phyloP scores from a whole-genome alignment of 805 yeast species.

The Ogataea corticis region DNA sequence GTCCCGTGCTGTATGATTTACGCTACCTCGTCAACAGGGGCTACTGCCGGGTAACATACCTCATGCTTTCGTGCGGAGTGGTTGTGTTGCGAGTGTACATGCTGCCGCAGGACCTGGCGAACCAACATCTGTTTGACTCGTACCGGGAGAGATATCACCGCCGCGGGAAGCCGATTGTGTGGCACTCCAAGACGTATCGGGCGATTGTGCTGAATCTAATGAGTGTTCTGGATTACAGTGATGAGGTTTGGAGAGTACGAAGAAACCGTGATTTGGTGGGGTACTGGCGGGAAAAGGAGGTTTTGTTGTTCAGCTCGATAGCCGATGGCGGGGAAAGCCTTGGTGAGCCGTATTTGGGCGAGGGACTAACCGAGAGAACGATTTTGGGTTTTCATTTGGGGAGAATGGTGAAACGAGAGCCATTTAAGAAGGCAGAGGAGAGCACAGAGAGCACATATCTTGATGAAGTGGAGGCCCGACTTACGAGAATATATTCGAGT shows the following conservation, averaged over 20 bases:
- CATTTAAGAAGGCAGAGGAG: conserved; percentile 12
- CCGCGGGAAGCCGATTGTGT: conserved; percentile 34
- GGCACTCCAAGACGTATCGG: conserved; percentile 38
- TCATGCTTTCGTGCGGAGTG: conserved; percentile 23
- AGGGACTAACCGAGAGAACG: conserved; percentile 1
- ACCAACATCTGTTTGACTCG: conserved; percentile 33
- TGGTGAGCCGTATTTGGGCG: conserved; percentile 7
- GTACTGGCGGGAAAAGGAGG: conserved; percentile 5
- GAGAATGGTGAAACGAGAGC: conserved; percentile 34
- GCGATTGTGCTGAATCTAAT: conserved; percentile 39
- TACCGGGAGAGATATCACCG: conserved; percentile 37
- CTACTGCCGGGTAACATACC: conserved; percentile 47
- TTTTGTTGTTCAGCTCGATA: conserved; percentile 13
- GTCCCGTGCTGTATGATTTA: conserved; percentile 37
- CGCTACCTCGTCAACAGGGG: conserved; percentile 44
- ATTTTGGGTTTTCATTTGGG: conserved; percentile 33
- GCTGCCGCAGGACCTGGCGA: conserved; percentile 46
- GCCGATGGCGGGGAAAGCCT: background rate
- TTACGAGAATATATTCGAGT: conserved; percentile 38
- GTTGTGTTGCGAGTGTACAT: conserved; percentile 46
- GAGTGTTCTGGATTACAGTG: conserved; percentile 43
- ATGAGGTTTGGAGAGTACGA: conserved; percentile 37
- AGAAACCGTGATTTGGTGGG: conserved; percentile 7
- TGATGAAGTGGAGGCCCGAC: conserved; percentile 19
- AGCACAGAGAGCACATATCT: conserved; percentile 16